phyloP scores from a whole-genome alignment of 345 rosid genomes.

The Sonneratia caseolaris region DNA sequence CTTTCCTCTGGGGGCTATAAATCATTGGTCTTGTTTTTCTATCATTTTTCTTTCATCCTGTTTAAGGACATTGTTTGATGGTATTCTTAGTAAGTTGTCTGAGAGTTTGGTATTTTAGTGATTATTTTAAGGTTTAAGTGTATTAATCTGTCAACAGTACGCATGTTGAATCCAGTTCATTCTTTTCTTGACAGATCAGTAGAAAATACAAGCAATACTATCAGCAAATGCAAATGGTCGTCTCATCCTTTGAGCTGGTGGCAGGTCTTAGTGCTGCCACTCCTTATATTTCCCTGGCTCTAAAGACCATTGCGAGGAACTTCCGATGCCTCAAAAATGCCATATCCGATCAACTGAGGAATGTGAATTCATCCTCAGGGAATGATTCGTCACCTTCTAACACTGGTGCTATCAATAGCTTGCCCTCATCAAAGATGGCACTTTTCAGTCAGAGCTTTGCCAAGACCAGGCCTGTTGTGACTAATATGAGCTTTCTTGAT shows the following conservation, averaged over 20 bases:
- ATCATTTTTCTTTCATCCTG: neutral
- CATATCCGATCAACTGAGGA: slow-evolving; percentile 37
- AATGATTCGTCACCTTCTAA: slow-evolving; percentile 23
- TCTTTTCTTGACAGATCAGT: slow-evolving; percentile 27
- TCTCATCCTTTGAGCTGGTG: slow-evolving; percentile 54
- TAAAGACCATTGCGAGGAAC: slow-evolving; percentile 31
- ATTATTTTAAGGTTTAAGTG: neutral
- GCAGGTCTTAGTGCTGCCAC: slow-evolving; percentile 49
- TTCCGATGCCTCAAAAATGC: slow-evolving; percentile 34
- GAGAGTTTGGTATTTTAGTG: too few species aligned
- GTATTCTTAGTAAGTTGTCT: too few species aligned
- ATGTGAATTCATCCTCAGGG: slow-evolving; percentile 22
- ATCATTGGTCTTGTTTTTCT: neutral
- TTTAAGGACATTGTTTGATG: too few species aligned
- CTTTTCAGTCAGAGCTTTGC: slow-evolving; percentile 22
- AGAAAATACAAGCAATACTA: slow-evolving; percentile 45
- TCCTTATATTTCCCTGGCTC: slow-evolving; percentile 40
- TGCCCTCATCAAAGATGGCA: neutral
- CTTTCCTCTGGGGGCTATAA: neutral
- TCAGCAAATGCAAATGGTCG: slow-evolving; percentile 62
- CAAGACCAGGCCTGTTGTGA: slow-evolving; percentile 23
- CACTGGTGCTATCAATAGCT: slow-evolving; percentile 11
- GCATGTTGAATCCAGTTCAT: neutral
- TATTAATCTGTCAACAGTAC: neutral
- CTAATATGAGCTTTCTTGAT: slow-evolving; percentile 30